Conservation (phyloP, 176 grass and related monocot genomes). For the Saccharum spontaneum region DNA sequence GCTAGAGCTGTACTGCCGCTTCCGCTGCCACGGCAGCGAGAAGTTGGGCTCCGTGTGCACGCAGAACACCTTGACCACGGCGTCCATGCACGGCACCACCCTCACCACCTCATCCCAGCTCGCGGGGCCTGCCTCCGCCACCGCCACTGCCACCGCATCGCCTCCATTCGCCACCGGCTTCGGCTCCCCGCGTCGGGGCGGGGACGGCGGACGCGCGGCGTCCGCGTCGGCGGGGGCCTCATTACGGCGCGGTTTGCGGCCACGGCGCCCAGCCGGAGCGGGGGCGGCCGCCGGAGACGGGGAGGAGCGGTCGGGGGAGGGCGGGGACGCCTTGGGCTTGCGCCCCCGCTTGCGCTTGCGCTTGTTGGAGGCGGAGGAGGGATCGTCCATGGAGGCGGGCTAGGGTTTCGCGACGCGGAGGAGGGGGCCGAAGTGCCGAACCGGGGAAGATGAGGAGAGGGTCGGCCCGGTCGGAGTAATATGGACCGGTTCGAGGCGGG, state of each 20-base stretch:
- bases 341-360: conserved; percentile 53
- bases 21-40: conserved; percentile 90
- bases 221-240: conserved; percentile 36
- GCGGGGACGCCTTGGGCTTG: conserved; percentile 45
- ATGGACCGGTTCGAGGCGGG: conserved; percentile 8
- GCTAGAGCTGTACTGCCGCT: conserved; percentile 90
- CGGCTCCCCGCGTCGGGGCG: conserved; percentile 18
- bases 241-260: conserved; percentile 49
- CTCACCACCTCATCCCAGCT: conserved; percentile 72
- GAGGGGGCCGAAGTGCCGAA: background rate
- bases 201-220: conserved; percentile 24
- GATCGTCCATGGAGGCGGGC: conserved; percentile 43
- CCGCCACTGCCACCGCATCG: conserved; percentile 14
- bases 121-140: conserved; percentile 21
- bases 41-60: conserved; percentile 95
- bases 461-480: conserved; percentile 10
- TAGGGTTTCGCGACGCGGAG: conserved; percentile 43
- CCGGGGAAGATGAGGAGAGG: background rate
- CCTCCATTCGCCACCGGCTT: conserved; percentile 36
- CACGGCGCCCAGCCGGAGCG: conserved; percentile 16
- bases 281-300: conserved; percentile 5
- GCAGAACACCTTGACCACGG: conserved; percentile 98
- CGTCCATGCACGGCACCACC: conserved; percentile 88
- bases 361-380: conserved; percentile 52
- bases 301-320: conserved; percentile 30